Evolutionary conservation across 306 rosid species (phyloP), one percentile per base, ranked within the genome.

Genomic region (Delonix regia): DNA sequence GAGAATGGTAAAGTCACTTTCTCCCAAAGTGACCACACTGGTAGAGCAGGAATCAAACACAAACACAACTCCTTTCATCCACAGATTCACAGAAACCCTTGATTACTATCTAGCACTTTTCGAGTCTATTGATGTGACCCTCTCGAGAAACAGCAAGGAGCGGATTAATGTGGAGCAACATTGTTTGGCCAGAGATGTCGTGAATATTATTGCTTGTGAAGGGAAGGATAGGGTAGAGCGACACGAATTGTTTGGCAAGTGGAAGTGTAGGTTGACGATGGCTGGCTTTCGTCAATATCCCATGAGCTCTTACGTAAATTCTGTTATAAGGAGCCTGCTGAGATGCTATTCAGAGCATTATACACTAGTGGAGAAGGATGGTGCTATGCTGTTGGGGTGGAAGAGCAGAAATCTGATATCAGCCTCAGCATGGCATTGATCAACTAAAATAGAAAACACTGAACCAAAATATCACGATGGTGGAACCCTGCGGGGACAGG

Each of bases 11-110:
- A 93, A 86, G 84, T 88, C 95, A 30, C 83, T 93, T 28, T 84
- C 87, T 45, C 98, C 97, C 19, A 89, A 80, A 79, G 93, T 93
- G 27, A 83, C 82, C 66, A 89, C 97, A 45, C 63, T 93, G 80
- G 95, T 91, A 62, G 97, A 91, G 87, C 98, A 93, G 80, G 98
- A 93, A 66, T 93, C 95, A n/a, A 93, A 93, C 88, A 89, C 97
- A 1, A 93, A 93, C 77, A 93, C 98, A 21, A 91, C 98, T 36
- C 93, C 93, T 38, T 93, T 93, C 87, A 87, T 85, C 82, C 70
- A 77, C 83, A 85, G 98, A 86, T 91, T 83, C 53, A 56, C 71
- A 47, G 98, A 93, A 86, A 77, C 98, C 22, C 48, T 93, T 4
- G 91, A 89, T 21, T 93, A 85, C 85, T 93, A 93, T 84, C 66